Evolutionary conservation across 192 early-diverging fungal species (phyloP).

Genomic region (Kappamyces sp.): DNA sequence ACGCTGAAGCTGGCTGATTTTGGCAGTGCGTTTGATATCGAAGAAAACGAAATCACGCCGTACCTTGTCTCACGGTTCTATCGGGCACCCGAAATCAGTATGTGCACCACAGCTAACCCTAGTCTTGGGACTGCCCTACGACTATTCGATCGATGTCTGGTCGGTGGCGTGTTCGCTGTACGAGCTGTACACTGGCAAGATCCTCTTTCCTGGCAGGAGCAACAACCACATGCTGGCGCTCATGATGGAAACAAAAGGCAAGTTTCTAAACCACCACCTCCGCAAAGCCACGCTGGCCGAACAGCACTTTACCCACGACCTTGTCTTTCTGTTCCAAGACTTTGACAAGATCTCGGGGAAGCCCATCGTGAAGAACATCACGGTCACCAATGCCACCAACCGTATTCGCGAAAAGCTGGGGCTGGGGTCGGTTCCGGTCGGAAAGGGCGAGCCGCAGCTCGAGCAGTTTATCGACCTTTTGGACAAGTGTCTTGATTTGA

Average conservation of each 20-base stretch:
- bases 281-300: slow-evolving; percentile 72
- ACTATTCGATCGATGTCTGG: slow-evolving; percentile 89
- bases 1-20: slow-evolving; percentile 88
- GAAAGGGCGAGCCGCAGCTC: slow-evolving; percentile 56
- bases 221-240: slow-evolving; percentile 95
- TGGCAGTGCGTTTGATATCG: slow-evolving; percentile 82
- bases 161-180: slow-evolving; percentile 90
- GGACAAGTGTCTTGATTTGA: slow-evolving; percentile 74
- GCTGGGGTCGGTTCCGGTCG: slow-evolving; percentile 52
- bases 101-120: slow-evolving; percentile 19
- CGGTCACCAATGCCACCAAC: slow-evolving; percentile 53
- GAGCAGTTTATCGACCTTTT: slow-evolving; percentile 74
- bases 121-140: slow-evolving; percentile 85
- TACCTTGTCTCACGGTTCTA: slow-evolving; percentile 96
- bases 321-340: slow-evolving; percentile 54
- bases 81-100: slow-evolving; percentile 93
- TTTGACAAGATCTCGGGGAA: slow-evolving; percentile 56
- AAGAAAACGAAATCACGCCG: slow-evolving; percentile 89
- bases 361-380: slow-evolving; percentile 54
- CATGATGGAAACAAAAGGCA: slow-evolving; percentile 92
- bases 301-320: slow-evolving; percentile 84
- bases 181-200: slow-evolving; percentile 92
- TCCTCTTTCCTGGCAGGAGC: slow-evolving; percentile 84
- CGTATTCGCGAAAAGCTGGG: slow-evolving; percentile 52
- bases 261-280: slow-evolving; percentile 76